phyloP scores from a whole-genome alignment of 2,329 filamentous ascomycete genomes.

The Hypoxylon rubiginosum region DNA sequence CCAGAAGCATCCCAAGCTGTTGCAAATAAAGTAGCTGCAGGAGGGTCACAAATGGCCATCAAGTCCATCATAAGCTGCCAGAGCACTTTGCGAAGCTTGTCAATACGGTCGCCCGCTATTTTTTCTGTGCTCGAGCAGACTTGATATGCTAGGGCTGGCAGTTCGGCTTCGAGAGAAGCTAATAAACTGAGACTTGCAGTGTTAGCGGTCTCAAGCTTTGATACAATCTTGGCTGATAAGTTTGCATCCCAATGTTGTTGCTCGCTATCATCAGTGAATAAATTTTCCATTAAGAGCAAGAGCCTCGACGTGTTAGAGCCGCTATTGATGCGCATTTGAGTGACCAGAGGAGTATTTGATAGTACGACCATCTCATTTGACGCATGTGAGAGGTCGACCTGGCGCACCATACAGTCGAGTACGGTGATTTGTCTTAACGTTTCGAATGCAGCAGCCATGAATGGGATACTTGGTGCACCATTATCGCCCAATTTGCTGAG shows the following conservation, averaged over 20 bases:
- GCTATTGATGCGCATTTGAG: slow-evolving; percentile 60
- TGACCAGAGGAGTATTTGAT: slow-evolving; percentile 60
- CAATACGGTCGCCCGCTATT: slow-evolving; percentile 64
- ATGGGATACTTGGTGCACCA: slow-evolving; percentile 57
- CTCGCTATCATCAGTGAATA: slow-evolving; percentile 52
- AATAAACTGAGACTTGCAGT: slow-evolving; percentile 71
- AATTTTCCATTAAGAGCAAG: slow-evolving; percentile 63
- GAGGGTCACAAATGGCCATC: slow-evolving; percentile 56
- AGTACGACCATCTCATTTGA: slow-evolving; percentile 61
- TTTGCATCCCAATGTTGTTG: slow-evolving; percentile 57
- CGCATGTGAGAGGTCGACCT: slow-evolving; percentile 42
- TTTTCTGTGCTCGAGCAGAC: slow-evolving; percentile 64
- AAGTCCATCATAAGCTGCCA: slow-evolving; percentile 60
- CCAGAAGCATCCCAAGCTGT: slow-evolving; percentile 44
- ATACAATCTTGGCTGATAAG: slow-evolving; percentile 66
- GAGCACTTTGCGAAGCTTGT: slow-evolving; percentile 63
- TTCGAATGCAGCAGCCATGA: slow-evolving; percentile 69
- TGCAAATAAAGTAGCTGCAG: slow-evolving; percentile 49
- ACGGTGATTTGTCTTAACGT: slow-evolving; percentile 66
- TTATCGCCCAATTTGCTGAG: slow-evolving; percentile 61
- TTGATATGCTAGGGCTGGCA: slow-evolving; percentile 71
- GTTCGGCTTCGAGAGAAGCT: slow-evolving; percentile 73
- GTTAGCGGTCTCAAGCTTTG: slow-evolving; percentile 65
- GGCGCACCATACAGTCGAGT: slow-evolving; percentile 54
- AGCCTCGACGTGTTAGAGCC: slow-evolving; percentile 54